Percentiles rank a stretch among this genome's conserved stretches.
Evolutionary conservation across 139 green algal genomes (phyloP).

Genomic region (Chlamydomonas schloesseri): DNA sequence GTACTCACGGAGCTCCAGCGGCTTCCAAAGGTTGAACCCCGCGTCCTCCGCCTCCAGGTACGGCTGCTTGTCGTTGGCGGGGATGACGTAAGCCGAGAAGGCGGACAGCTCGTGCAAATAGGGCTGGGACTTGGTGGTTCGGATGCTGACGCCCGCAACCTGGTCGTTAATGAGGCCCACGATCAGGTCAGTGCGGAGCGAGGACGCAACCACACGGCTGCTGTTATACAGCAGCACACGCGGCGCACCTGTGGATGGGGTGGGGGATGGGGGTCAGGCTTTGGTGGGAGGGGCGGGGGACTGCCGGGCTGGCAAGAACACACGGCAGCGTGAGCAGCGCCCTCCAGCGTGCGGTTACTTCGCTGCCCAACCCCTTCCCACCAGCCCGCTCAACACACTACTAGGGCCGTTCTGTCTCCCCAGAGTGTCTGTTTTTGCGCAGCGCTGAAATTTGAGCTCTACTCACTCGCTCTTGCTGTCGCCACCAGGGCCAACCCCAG

Average conservation of each 20-base stretch:
- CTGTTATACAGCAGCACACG: constrained; percentile 1
- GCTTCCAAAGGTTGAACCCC: constrained; percentile 19
- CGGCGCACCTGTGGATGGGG: neutral
- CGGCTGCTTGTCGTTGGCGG: neutral
- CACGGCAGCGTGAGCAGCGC: no score
- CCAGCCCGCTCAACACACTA: no score
- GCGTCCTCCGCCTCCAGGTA: constrained; percentile 6
- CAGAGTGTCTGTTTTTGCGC: no score
- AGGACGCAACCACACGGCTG: neutral
- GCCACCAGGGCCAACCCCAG: no score
- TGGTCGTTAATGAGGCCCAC: neutral
- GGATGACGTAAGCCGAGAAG: constrained; percentile 21
- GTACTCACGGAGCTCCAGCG: neutral
- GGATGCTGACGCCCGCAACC: neutral
- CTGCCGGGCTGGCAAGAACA: no score
- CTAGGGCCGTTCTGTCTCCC: no score
- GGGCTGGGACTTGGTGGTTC: neutral
- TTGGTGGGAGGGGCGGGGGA: no score
- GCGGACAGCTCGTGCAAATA: neutral
- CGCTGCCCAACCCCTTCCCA: no score
- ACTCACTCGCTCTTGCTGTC: no score
- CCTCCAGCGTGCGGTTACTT: no score
- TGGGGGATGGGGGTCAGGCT: no score
- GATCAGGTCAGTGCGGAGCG: neutral
- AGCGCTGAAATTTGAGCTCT: no score